phyloP scores from a whole-genome alignment of 495 filamentous ascomycete genomes.

The Parathielavia appendiculata region DNA sequence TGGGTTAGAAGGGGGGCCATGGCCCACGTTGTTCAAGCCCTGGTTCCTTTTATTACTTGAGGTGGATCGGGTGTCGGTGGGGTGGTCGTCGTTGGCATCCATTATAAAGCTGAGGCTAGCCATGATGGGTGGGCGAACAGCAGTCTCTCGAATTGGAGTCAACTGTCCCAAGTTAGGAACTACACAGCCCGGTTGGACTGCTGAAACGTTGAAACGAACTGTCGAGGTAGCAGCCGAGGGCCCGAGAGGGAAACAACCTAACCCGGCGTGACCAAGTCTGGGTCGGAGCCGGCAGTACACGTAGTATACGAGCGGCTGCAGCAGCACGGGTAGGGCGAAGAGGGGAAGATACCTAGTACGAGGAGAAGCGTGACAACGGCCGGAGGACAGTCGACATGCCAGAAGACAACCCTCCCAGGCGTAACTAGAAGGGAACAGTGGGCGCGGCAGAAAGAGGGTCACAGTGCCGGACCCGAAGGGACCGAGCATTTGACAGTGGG shows the following conservation, averaged over 20 bases:
- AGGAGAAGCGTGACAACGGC: constrained; percentile 15
- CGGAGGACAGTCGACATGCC: constrained; percentile 9
- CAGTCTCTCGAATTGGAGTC: constrained; percentile 39
- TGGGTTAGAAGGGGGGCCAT: constrained; percentile 23
- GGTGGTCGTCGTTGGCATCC: constrained; percentile 40
- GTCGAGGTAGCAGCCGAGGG: constrained; percentile 28
- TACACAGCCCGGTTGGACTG: constrained; percentile 35
- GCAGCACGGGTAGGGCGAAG: constrained; percentile 21
- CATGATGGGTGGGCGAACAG: constrained; percentile 39
- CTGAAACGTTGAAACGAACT: constrained; percentile 28
- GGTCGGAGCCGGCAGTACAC: constrained; percentile 19
- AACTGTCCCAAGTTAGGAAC: constrained; percentile 33
- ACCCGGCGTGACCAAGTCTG: constrained; percentile 22
- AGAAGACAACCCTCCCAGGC: constrained; percentile 23
- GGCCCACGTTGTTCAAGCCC: constrained; percentile 35
- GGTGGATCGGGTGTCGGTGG: constrained; percentile 24
- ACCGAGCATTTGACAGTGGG: constrained; percentile 10
- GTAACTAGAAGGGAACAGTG: constrained; percentile 29
- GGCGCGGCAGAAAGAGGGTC: constrained; percentile 5
- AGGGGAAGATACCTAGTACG: constrained; percentile 2
- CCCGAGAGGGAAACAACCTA: constrained; percentile 20
- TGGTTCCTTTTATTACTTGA: constrained; percentile 35
- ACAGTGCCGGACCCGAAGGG: constrained; percentile 11
- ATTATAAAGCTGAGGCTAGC: constrained; percentile 47
- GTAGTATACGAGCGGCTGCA: constrained; percentile 34